Percentiles rank a stretch among this genome's conserved stretches.
Evolutionary conservation across 2,329 filamentous ascomycete species (phyloP).

Genomic region (Dothideomycetidae sp.): DNA sequence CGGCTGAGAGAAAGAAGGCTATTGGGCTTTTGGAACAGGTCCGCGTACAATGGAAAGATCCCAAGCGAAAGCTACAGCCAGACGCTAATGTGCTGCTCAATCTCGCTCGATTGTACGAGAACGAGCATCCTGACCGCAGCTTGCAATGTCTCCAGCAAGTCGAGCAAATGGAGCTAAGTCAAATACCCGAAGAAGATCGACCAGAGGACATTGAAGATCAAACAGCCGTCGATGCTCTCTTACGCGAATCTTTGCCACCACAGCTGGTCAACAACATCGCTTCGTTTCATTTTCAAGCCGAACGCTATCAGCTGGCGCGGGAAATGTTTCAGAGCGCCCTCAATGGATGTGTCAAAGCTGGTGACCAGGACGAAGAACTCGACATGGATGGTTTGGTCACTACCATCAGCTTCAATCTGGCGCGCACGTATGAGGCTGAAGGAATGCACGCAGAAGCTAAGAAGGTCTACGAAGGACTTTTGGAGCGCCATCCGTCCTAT

Average conservation of each 20-base stretch:
- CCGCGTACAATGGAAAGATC: constrained; percentile 78
- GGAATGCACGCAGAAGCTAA: constrained; percentile 69
- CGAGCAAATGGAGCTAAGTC: constrained; percentile 74
- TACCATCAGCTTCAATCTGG: constrained; percentile 93
- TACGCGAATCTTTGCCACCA: constrained; percentile 70
- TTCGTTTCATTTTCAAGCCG: constrained; percentile 82
- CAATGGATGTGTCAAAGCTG: constrained; percentile 69
- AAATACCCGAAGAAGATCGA: constrained; percentile 55
- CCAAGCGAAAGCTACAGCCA: constrained; percentile 66
- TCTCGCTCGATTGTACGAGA: constrained; percentile 80
- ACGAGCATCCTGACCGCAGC: constrained; percentile 73
- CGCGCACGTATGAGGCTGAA: constrained; percentile 78
- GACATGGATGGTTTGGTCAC: constrained; percentile 88
- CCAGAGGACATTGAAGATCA: constrained; percentile 33
- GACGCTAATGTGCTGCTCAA: constrained; percentile 85
- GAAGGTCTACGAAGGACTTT: constrained; percentile 72
- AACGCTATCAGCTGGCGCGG: constrained; percentile 65
- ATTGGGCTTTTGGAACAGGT: constrained; percentile 73
- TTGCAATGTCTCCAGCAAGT: constrained; percentile 84
- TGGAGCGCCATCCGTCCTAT: constrained; percentile 75
- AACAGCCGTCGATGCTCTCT: constrained; percentile 27
- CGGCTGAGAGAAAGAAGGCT: constrained; percentile 71
- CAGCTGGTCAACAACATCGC: constrained; percentile 95
- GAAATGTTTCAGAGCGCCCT: constrained; percentile 87
- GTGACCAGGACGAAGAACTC: constrained; percentile 52